Conservation (phyloP, 2,329 filamentous ascomycete species). For the Acephala macrosclerotiorum region DNA sequence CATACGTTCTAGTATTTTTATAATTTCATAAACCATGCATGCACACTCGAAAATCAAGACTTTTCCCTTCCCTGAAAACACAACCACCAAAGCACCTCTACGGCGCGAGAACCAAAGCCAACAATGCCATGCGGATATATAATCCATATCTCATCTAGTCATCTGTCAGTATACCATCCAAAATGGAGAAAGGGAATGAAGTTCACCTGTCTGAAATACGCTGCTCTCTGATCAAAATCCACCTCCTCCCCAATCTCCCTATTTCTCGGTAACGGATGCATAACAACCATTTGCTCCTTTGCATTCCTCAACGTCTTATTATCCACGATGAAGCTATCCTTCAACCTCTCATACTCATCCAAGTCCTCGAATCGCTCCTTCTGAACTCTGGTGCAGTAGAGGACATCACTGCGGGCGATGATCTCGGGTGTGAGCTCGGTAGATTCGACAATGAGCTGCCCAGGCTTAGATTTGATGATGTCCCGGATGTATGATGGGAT, state of each 20-base stretch:
- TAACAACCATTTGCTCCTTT: conserved; percentile 90
- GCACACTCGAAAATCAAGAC: neutral
- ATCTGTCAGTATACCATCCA: conserved; percentile 16
- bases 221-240: conserved; percentile 94
- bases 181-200: neutral
- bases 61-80: conserved; percentile 4
- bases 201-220: conserved; percentile 98
- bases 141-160: conserved; percentile 93
- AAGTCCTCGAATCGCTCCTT: conserved; percentile 91
- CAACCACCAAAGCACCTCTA: conserved; percentile 22
- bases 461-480: conserved; percentile 71
- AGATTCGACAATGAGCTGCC: conserved; percentile 79
- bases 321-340: conserved; percentile 88
- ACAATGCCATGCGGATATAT: conserved; percentile 96
- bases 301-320: conserved; percentile 89
- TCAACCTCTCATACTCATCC: conserved; percentile 84
- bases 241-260: conserved; percentile 94
- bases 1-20: conserved; percentile 7
- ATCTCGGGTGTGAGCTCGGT: conserved; percentile 86
- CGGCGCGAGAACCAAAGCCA: conserved; percentile 85
- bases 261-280: conserved; percentile 95
- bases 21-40: neutral
- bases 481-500: conserved; percentile 80
- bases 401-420: conserved; percentile 83
- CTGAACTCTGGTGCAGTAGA: conserved; percentile 97